A percentile compares a stretch with the other conserved stretches of the same genome.
phyloP scores from a whole-genome alignment of 2,329 filamentous ascomycete species.

The Rhytidhysteron rufulum region DNA sequence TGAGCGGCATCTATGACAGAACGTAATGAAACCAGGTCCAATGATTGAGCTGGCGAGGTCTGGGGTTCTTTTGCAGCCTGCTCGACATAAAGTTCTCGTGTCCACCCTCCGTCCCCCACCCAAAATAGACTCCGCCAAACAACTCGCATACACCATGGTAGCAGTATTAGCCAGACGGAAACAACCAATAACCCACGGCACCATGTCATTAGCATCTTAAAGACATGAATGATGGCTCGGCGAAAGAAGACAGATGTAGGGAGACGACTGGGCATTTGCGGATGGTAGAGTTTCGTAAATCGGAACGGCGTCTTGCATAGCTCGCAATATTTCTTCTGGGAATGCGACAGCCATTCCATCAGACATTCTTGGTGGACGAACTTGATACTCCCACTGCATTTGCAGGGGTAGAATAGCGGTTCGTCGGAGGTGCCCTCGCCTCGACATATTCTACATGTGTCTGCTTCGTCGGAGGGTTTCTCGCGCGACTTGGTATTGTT shows the following conservation, averaged over 20 bases:
- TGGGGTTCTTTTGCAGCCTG: slow-evolving; percentile 1
- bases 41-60: slow-evolving; percentile 3
- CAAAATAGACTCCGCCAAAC: slow-evolving; percentile 95
- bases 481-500: slow-evolving; percentile 31
- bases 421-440: slow-evolving; percentile 79
- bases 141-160: slow-evolving; percentile 87
- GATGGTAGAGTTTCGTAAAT: slow-evolving; percentile 96
- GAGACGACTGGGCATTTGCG: slow-evolving; percentile 82
- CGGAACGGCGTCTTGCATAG: slow-evolving; percentile 97
- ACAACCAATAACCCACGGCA: slow-evolving; percentile 72
- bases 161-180: slow-evolving; percentile 81
- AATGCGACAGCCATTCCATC: slow-evolving; percentile 98
- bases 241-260: slow-evolving; percentile 77
- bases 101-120: slow-evolving; percentile 77
- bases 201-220: slow-evolving; percentile 72
- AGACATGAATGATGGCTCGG: slow-evolving; percentile 69
- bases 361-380: slow-evolving; percentile 96
- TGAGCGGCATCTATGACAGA: slow-evolving; percentile 17
- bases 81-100: slow-evolving; percentile 36
- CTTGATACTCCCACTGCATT: slow-evolving; percentile 98
- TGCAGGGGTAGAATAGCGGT: slow-evolving; percentile 94
- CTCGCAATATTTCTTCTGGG: slow-evolving; percentile 99
- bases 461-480: slow-evolving; percentile 51
- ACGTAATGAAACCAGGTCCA: slow-evolving; percentile 17
- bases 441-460: slow-evolving; percentile 96